A percentile compares a stretch with the other conserved stretches of the same genome.
phyloP scores from a whole-genome alignment of 2,329 filamentous ascomycete genomes.

The Aspergillus bombycis region DNA sequence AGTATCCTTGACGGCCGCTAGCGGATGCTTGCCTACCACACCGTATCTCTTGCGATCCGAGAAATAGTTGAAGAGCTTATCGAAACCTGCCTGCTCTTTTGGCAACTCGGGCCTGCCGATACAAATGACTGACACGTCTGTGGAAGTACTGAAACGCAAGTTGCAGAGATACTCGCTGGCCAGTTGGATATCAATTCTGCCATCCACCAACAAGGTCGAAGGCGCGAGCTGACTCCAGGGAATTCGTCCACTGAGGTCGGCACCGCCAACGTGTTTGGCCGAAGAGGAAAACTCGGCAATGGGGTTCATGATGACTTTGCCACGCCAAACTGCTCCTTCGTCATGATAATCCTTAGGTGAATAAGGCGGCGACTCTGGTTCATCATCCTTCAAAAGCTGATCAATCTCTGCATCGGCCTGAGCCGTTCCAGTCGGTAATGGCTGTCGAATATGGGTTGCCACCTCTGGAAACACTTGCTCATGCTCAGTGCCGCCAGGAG shows the following conservation, averaged over 20 bases:
- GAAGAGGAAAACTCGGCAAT: conserved; percentile 74
- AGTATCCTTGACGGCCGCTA: conserved; percentile 80
- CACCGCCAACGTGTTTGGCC: conserved; percentile 84
- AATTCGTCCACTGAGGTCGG: conserved; percentile 68
- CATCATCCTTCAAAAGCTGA: conserved; percentile 79
- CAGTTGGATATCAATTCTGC: conserved; percentile 74
- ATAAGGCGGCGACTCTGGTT: conserved; percentile 79
- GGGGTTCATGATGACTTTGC: conserved; percentile 73
- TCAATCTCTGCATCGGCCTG: conserved; percentile 85
- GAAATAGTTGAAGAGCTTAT: conserved; percentile 86
- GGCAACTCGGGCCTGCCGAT: conserved; percentile 65
- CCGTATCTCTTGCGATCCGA: conserved; percentile 79
- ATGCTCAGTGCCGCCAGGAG: conserved; percentile 60
- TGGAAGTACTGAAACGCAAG: conserved; percentile 77
- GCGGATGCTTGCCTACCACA: conserved; percentile 76
- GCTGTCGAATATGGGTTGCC: conserved; percentile 41
- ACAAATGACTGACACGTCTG: conserved; percentile 81
- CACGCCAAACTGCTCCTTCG: conserved; percentile 78
- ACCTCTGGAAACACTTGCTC: conserved; percentile 49
- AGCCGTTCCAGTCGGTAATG: conserved; percentile 50
- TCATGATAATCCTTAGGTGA: conserved; percentile 74
- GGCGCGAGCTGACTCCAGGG: conserved; percentile 80
- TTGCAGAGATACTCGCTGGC: conserved; percentile 91
- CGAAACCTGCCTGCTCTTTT: conserved; percentile 65
- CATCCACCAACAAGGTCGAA: conserved; percentile 63